A percentile compares a stretch with the other conserved stretches of the same genome.
Evolutionary conservation across 306 rosid species (phyloP).

Genomic region (Phaseolus lunatus): DNA sequence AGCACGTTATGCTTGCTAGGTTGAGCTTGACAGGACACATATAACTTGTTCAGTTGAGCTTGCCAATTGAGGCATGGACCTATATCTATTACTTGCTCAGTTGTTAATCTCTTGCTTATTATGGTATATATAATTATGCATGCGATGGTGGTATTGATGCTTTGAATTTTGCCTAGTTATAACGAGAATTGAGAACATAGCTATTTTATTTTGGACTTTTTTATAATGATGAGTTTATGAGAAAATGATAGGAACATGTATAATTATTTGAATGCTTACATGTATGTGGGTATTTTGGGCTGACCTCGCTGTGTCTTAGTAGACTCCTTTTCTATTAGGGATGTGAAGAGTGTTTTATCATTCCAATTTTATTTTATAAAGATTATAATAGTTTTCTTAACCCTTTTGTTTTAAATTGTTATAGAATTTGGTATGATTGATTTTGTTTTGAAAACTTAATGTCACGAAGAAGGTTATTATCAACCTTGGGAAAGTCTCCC

Average conservation of each 20-base stretch:
- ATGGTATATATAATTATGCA: not conserved
- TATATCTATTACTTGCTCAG: not conserved
- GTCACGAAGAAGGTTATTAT: not conserved
- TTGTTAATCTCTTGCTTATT: not conserved
- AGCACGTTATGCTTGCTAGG: not conserved
- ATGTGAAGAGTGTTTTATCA: slow-evolving; percentile 1
- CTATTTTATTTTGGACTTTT: not conserved
- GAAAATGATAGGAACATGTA: not conserved
- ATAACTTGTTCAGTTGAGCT: not conserved
- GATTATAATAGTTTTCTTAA: not conserved
- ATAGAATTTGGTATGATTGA: not conserved
- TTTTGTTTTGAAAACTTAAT: not conserved
- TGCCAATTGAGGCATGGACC: not conserved
- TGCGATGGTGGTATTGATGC: not conserved
- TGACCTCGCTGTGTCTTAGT: not conserved
- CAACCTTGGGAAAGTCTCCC: not conserved
- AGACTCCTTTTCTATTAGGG: not conserved
- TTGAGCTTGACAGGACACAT: not conserved
- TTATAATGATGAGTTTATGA: not conserved
- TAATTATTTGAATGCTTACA: not conserved
- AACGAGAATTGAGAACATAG: not conserved
- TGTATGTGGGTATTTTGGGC: not conserved
- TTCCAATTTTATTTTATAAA: not conserved
- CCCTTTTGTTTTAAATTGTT: not conserved
- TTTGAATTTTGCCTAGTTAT: not conserved